Evolutionary conservation across 192 early-diverging fungal species (phyloP).

Genomic region (Coemansia nantahalensis): DNA sequence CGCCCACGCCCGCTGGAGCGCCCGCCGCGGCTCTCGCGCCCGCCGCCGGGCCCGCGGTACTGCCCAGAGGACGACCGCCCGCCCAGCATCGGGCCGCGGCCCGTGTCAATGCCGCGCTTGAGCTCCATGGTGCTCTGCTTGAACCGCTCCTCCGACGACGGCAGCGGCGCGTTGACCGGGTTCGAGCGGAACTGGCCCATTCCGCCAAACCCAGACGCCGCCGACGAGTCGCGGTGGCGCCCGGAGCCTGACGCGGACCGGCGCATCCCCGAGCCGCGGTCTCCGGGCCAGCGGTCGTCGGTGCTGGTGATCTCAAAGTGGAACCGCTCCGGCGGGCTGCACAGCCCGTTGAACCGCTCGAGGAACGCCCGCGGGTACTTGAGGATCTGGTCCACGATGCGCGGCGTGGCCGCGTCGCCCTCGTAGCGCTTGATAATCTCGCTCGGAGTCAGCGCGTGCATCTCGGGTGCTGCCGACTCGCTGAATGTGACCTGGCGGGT

Average conservation of each 20-base stretch:
- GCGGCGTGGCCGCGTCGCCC: conserved; percentile 47
- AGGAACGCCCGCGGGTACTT: conserved; percentile 75
- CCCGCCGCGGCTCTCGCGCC: conserved; percentile 58
- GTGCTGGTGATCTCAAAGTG: conserved; percentile 52
- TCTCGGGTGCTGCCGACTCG: conserved; percentile 42
- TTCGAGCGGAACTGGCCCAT: conserved; percentile 52
- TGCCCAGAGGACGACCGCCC: conserved; percentile 47
- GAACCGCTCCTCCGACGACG: conserved; percentile 49
- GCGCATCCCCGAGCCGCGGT: conserved; percentile 48
- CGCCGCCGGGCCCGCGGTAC: conserved; percentile 50
- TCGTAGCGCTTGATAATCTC: conserved; percentile 53
- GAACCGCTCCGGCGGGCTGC: conserved; percentile 61
- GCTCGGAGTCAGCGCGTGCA: conserved; percentile 38
- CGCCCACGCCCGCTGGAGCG: conserved; percentile 55
- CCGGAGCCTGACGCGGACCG: conserved; percentile 41
- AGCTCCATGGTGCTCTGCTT: conserved; percentile 42
- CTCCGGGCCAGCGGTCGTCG: conserved; percentile 49
- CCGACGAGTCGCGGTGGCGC: conserved; percentile 29
- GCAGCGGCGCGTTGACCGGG: conserved; percentile 19
- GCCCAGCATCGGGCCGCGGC: conserved; percentile 35
- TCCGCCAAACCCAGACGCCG: conserved; percentile 35
- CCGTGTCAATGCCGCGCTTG: conserved; percentile 23
- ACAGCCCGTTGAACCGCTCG: conserved; percentile 69
- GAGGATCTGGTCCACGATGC: conserved; percentile 60
- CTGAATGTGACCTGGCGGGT: conserved; percentile 46